These are phyloP conservation scores for Anacardium occidentale DNA, from an alignment of 345 rosid genomes.

Conservation along the genomic window DNA sequence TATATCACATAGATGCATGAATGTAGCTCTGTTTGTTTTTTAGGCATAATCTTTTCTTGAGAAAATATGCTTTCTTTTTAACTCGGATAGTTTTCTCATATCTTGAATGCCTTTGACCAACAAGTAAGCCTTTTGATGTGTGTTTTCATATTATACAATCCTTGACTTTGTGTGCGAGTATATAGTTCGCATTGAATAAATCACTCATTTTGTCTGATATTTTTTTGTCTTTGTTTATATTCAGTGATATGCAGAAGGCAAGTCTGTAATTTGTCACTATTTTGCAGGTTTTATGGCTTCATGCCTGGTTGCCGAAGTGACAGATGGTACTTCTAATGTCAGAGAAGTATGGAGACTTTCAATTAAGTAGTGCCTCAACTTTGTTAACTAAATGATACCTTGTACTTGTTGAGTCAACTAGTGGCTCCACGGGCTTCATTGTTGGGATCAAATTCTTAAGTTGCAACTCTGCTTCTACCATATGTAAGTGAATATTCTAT, in stretches of 20 bases:
- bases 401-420: not conserved
- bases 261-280: not conserved
- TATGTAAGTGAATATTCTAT: not conserved
- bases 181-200: not conserved
- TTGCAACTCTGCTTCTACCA: not conserved
- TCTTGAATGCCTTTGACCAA: not conserved
- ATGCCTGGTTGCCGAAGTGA: constrained; percentile 67
- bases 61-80: not conserved
- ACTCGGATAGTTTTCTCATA: not conserved
- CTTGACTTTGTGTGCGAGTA: not conserved
- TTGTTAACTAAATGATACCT: not conserved
- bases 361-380: constrained; percentile 29
- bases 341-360: constrained; percentile 93
- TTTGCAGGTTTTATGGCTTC: constrained; percentile 57
- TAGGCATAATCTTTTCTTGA: not conserved
- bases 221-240: not conserved
- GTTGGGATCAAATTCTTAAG: not conserved
- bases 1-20: not conserved
- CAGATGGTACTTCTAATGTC: constrained; percentile 88
- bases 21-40: not conserved
- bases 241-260: not conserved
- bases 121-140: not conserved
- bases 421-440: not conserved
- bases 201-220: not conserved
- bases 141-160: not conserved